A percentile compares a stretch with the other conserved stretches of the same genome.
Evolutionary conservation across 805 yeast genomes (phyloP).

Genomic region (Candida germanica): DNA sequence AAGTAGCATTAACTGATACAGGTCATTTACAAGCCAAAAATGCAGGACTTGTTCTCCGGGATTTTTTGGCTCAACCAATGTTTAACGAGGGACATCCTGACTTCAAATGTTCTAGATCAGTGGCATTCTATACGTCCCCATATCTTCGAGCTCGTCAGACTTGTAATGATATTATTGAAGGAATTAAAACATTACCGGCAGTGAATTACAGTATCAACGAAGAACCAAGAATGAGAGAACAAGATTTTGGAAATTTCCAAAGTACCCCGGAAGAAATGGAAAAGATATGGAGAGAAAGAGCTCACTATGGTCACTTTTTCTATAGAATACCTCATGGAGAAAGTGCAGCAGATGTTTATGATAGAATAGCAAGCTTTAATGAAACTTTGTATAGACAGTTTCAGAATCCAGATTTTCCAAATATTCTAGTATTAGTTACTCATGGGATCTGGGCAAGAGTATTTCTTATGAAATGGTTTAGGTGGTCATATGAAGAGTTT

Average conservation of each 20-base stretch:
- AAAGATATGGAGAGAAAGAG: constrained; percentile 77
- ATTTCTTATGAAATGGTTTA: constrained; percentile 88
- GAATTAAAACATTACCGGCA: constrained; percentile 45
- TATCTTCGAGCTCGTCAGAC: constrained; percentile 84
- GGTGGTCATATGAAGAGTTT: constrained; percentile 89
- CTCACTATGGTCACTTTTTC: constrained; percentile 76
- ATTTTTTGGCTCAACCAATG: constrained; percentile 34
- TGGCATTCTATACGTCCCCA: constrained; percentile 83
- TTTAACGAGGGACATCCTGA: constrained; percentile 20
- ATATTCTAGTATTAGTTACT: constrained; percentile 77
- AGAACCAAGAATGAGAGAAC: constrained; percentile 91
- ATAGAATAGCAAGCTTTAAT: constrained; percentile 85
- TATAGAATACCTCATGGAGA: constrained; percentile 92
- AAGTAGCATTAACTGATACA: constrained; percentile 63
- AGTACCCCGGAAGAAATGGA: constrained; percentile 74
- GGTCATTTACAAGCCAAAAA: constrained; percentile 65
- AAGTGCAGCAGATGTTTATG: constrained; percentile 94
- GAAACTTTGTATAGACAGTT: constrained; percentile 84
- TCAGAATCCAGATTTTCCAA: constrained; percentile 66
- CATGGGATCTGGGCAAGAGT: constrained; percentile 96
- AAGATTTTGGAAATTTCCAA: constrained; percentile 93
- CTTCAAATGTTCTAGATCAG: constrained; percentile 22
- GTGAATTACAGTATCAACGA: constrained; percentile 59
- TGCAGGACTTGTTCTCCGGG: constrained; percentile 56
- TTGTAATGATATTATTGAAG: constrained; percentile 62